Percentiles rank a stretch among this genome's conserved stretches.
Conservation (phyloP, 179 eudicot species). For the Heliamphora ciliata region DNA sequence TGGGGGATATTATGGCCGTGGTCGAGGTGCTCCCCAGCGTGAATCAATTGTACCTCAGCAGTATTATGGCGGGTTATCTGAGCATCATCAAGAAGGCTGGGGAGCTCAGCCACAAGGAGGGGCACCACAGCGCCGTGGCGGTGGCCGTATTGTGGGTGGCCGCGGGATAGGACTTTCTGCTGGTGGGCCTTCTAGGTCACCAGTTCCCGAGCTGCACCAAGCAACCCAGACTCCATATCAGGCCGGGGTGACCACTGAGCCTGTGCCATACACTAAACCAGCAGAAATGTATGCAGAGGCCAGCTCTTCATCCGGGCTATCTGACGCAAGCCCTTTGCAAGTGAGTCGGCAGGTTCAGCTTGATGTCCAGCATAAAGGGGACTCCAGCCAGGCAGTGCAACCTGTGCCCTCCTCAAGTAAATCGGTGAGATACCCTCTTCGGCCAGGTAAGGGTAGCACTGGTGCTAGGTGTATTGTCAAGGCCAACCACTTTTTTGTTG, state of each 20-base stretch:
- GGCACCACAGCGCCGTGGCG: slow-evolving; percentile 30
- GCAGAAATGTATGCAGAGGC: slow-evolving; percentile 33
- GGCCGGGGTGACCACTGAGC: slow-evolving; percentile 51
- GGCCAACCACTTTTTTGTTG: slow-evolving; percentile 92
- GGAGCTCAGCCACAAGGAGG: slow-evolving; percentile 51
- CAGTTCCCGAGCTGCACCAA: slow-evolving; percentile 99
- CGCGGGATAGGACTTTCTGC: slow-evolving; percentile 46
- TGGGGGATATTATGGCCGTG: slow-evolving; percentile 42
- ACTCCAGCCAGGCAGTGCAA: slow-evolving; percentile 47
- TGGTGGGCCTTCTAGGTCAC: slow-evolving; percentile 55
- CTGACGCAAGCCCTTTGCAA: slow-evolving; percentile 30
- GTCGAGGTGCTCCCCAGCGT: slow-evolving; percentile 35
- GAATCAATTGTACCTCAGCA: slow-evolving; percentile 39
- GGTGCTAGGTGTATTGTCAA: slow-evolving; percentile 68
- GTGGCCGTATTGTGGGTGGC: slow-evolving; percentile 36
- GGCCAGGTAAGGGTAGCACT: slow-evolving; percentile 79
- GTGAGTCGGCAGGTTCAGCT: slow-evolving; percentile 42
- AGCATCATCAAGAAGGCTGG: slow-evolving; percentile 36
- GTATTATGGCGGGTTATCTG: slow-evolving; percentile 37
- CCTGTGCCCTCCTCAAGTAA: slow-evolving; percentile 71
- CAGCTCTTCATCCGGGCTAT: slow-evolving; percentile 32
- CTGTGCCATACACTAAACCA: slow-evolving; percentile 31
- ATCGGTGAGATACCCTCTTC: slow-evolving; percentile 67
- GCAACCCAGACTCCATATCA: slow-evolving; percentile 70
- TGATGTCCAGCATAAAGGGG: slow-evolving; percentile 41